phyloP scores from a whole-genome alignment of 805 yeast species.

The Wickerhamomyces ciferrii region DNA sequence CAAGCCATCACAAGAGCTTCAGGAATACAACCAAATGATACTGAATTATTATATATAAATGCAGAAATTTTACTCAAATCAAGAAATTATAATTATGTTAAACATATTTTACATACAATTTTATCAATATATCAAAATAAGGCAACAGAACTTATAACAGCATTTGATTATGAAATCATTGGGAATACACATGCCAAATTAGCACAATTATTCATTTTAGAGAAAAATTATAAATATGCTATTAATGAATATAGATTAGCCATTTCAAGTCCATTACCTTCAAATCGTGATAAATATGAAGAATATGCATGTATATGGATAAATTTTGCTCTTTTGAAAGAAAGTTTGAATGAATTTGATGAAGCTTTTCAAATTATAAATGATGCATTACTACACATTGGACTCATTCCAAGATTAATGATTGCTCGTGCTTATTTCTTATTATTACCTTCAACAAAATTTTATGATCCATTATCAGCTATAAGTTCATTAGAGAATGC shows the following conservation, averaged over 20 bases:
- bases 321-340: slow-evolving; percentile 45
- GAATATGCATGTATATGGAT: slow-evolving; percentile 50
- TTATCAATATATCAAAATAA: slow-evolving; percentile 30
- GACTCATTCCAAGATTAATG: slow-evolving; percentile 37
- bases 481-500: slow-evolving; percentile 30
- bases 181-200: slow-evolving; percentile 50
- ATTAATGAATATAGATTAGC: slow-evolving; percentile 30
- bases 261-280: slow-evolving; percentile 39
- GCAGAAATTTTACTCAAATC: slow-evolving; percentile 44
- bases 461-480: slow-evolving; percentile 30
- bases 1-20: slow-evolving; percentile 39
- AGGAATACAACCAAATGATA: slow-evolving; percentile 32
- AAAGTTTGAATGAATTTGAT: slow-evolving; percentile 35
- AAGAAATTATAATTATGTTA: slow-evolving; percentile 40
- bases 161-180: slow-evolving; percentile 38
- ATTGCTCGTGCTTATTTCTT: slow-evolving; percentile 46
- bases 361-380: slow-evolving; percentile 48
- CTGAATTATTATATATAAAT: slow-evolving; percentile 40
- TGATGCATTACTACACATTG: slow-evolving; percentile 39
- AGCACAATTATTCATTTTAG: slow-evolving; percentile 48
- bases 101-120: slow-evolving; percentile 40
- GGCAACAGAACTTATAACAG: slow-evolving; percentile 18
- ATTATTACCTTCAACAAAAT: slow-evolving; percentile 27
- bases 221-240: slow-evolving; percentile 45
- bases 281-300: slow-evolving; percentile 36